Evolutionary conservation across 441 rosid species (phyloP).

Genomic region (Bocquillonia castaneifolia): DNA sequence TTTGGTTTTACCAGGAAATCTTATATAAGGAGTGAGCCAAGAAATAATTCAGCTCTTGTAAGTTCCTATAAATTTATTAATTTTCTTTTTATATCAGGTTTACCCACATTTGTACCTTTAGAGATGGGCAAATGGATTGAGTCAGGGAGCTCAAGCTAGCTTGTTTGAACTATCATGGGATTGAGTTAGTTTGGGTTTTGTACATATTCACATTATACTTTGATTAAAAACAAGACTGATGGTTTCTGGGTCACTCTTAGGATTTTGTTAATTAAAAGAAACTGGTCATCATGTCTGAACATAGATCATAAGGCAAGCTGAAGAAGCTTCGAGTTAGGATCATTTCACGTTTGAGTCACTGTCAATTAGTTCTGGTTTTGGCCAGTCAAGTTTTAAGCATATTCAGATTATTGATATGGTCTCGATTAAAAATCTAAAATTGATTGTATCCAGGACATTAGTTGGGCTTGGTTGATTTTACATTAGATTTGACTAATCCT

Average conservation of each 20-base stretch:
- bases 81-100: neutral
- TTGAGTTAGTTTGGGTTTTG: neutral
- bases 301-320: too few species aligned
- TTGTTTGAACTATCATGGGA: neutral
- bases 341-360: too few species aligned
- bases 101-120: neutral
- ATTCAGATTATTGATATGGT: neutral
- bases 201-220: neutral
- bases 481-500: too few species aligned
- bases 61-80: constrained; percentile 24
- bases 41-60: constrained; percentile 37
- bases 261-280: too few species aligned
- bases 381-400: too few species aligned
- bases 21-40: constrained; percentile 31
- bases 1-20: constrained; percentile 47
- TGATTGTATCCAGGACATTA: neutral
- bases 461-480: too few species aligned
- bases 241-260: too few species aligned
- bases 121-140: neutral
- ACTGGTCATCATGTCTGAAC: too few species aligned
- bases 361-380: too few species aligned
- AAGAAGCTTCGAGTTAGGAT: too few species aligned
- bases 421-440: neutral
- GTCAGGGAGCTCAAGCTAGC: neutral
- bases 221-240: too few species aligned